Evolutionary conservation across 2,329 filamentous ascomycete genomes (phyloP).

Genomic region (Sporothrix schenckii): DNA sequence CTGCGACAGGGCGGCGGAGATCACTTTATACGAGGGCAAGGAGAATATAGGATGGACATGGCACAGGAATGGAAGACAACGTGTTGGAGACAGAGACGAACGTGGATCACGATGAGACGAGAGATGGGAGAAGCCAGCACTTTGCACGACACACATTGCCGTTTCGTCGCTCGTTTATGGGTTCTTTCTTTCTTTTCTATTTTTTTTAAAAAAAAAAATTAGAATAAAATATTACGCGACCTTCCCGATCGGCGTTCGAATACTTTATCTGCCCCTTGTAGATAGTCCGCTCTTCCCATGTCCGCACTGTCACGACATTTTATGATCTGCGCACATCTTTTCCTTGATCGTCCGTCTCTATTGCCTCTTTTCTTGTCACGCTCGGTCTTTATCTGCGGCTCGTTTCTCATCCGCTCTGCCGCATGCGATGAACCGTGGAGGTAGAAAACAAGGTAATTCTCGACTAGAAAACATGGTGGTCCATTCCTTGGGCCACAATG

Average conservation of each 20-base stretch:
- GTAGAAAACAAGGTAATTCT: neutral
- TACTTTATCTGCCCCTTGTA: neutral
- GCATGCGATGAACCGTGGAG: neutral
- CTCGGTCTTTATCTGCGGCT: constrained; percentile 20
- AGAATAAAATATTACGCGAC: neutral
- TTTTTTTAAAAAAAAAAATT: too few relatives aligned
- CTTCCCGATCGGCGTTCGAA: constrained; percentile 17
- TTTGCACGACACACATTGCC: neutral
- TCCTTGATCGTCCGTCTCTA: constrained; percentile 19
- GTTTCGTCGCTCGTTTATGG: neutral
- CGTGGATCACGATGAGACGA: constrained; percentile 9
- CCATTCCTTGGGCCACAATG: neutral
- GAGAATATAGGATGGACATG: too few relatives aligned
- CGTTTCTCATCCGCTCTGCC: constrained; percentile 23
- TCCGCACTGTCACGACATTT: neutral
- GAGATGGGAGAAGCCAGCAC: neutral
- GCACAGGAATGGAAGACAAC: neutral
- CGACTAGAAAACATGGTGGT: neutral
- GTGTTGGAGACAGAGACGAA: constrained; percentile 15
- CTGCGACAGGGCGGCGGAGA: constrained; percentile 20
- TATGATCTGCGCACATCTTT: constrained; percentile 10
- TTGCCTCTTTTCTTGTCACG: too few relatives aligned
- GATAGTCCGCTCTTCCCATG: neutral
- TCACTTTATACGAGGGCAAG: neutral
- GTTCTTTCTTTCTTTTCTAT: neutral